Conservation (phyloP, 2,329 filamentous ascomycete genomes). For the Thelonectria olida region DNA sequence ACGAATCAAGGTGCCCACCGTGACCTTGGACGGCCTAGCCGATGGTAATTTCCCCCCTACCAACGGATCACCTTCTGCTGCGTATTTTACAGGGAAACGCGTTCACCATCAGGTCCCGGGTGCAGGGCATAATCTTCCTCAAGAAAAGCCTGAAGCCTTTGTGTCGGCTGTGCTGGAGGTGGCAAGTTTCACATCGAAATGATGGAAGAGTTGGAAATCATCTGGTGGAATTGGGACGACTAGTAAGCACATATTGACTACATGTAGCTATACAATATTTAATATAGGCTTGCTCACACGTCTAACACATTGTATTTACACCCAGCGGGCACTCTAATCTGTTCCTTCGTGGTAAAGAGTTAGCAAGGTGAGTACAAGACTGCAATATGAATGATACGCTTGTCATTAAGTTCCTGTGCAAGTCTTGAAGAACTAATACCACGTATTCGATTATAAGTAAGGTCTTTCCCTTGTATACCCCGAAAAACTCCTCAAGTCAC, state of each 20-base stretch:
- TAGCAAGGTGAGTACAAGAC: no score
- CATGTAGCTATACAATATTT: no score
- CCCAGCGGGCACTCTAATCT: no score
- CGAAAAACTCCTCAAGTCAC: no score
- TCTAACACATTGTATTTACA: no score
- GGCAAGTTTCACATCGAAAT: slow-evolving; percentile 13
- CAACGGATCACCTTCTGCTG: not conserved
- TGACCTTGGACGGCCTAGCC: slow-evolving; percentile 3
- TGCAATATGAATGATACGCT: no score
- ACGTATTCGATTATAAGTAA: no score
- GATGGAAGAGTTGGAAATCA: not conserved
- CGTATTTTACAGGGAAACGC: not conserved
- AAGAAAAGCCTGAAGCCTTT: slow-evolving; percentile 1
- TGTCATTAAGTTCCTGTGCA: no score
- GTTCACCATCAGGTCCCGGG: not conserved
- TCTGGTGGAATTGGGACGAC: not conserved
- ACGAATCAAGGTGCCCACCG: not conserved
- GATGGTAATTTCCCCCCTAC: slow-evolving; percentile 3
- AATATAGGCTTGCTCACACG: no score
- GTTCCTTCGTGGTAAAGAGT: no score
- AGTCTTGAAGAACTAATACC: no score
- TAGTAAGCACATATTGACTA: not conserved
- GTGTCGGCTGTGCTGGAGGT: slow-evolving; percentile 4
- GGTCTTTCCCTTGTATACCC: no score
- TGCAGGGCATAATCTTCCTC: slow-evolving; percentile 5